Percentiles rank a stretch among this genome's conserved stretches.
These are phyloP conservation scores for Ophiostoma sp. DNA, from an alignment of 2,329 filamentous ascomycete genomes.

Conservation along the genomic window DNA sequence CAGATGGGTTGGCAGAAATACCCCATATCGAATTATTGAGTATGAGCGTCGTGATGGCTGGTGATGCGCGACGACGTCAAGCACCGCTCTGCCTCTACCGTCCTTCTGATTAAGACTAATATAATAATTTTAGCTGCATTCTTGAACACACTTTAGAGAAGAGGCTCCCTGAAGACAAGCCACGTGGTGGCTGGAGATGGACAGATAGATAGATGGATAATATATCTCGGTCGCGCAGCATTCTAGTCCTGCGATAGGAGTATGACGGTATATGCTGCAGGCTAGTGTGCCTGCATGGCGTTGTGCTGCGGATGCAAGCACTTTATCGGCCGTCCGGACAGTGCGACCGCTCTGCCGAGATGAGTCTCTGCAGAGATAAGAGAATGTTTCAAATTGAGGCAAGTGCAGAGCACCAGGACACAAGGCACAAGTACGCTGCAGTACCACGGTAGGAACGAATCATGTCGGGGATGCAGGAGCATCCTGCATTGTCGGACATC, in stretches of 20 bases:
- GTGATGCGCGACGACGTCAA: no score
- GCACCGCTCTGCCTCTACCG: no score
- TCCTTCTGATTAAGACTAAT: neutral
- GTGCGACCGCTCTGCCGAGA: neutral
- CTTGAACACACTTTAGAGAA: neutral
- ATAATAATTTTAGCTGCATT: neutral
- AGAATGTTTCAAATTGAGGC: neutral
- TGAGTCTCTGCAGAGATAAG: neutral
- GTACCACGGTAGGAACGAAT: neutral
- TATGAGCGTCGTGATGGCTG: no score
- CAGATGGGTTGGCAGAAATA: no score
- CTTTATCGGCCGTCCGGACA: neutral
- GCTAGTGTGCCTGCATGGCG: neutral
- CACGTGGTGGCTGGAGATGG: slow-evolving; percentile 7
- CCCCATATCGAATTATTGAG: no score
- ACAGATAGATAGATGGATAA: neutral
- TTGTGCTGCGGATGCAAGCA: neutral
- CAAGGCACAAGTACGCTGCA: neutral
- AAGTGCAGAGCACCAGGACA: neutral
- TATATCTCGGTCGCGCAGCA: neutral
- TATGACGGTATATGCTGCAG: neutral
- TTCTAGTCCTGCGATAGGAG: neutral
- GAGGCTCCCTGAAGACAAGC: neutral
- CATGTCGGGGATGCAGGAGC: neutral
- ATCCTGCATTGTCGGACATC: neutral